These are phyloP conservation scores for Marasmius fiardii DNA, from an alignment of 1,284 basidiomycete species.

Conservation along the genomic window DNA sequence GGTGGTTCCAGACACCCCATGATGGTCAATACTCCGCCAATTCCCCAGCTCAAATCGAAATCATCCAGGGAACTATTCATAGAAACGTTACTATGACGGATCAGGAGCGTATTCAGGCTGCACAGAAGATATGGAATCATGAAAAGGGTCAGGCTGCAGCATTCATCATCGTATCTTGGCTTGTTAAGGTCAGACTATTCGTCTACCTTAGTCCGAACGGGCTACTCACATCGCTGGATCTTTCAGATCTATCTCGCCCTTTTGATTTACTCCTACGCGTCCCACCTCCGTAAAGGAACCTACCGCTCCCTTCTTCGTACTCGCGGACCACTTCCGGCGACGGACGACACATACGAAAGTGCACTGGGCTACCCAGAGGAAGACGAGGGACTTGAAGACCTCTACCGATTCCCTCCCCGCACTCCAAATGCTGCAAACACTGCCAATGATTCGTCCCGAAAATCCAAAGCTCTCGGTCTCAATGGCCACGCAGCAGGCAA, in stretches of 20 bases:
- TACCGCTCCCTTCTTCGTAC: conserved; percentile 81
- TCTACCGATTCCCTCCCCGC: conserved; percentile 60
- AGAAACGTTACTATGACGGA: conserved; percentile 54
- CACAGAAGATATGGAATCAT: conserved; percentile 82
- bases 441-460: neutral
- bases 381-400: conserved; percentile 59
- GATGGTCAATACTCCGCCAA: conserved; percentile 81
- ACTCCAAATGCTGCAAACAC: conserved; percentile 25
- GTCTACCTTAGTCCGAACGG: neutral
- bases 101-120: conserved; percentile 64
- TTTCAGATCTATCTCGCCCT: conserved; percentile 88
- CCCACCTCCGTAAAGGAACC: conserved; percentile 88
- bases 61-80: conserved; percentile 59
- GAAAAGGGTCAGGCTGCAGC: conserved; percentile 83
- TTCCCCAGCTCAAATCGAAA: conserved; percentile 82
- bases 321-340: conserved; percentile 33
- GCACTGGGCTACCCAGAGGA: conserved; percentile 44
- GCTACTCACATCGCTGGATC: conserved; percentile 4
- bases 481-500: too few species aligned
- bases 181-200: conserved; percentile 71
- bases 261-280: conserved; percentile 91
- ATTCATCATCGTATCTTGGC: conserved; percentile 83
- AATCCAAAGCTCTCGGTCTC: neutral
- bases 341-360: conserved; percentile 35
- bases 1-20: conserved; percentile 91